Evolutionary conservation across 192 early-diverging fungal genomes (phyloP).

Genomic region (Coemansia sp.): DNA sequence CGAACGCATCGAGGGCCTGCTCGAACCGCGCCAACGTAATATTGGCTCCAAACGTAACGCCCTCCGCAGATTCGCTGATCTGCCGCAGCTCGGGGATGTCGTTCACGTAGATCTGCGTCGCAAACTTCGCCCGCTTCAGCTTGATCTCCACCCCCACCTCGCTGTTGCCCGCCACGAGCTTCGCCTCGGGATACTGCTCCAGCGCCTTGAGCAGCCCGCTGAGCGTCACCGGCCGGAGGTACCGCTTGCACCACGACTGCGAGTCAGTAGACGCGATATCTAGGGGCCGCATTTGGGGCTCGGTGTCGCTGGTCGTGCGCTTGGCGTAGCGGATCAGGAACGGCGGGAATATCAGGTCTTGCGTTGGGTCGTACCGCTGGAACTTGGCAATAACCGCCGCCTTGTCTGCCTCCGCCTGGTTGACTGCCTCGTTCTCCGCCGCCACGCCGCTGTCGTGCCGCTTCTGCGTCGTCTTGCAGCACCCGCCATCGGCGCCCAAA

Average conservation of each 20-base stretch:
- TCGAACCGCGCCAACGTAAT: constrained; percentile 64
- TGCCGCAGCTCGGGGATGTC: constrained; percentile 70
- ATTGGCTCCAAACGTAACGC: constrained; percentile 64
- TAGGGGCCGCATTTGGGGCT: constrained; percentile 21
- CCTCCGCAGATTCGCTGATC: constrained; percentile 35
- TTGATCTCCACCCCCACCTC: constrained; percentile 81
- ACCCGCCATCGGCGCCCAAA: not conserved
- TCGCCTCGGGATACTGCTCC: constrained; percentile 62
- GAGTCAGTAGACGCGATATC: constrained; percentile 11
- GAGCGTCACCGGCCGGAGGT: constrained; percentile 58
- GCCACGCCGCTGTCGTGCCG: not conserved
- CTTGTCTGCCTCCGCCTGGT: constrained; percentile 38
- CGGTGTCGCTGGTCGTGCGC: constrained; percentile 10
- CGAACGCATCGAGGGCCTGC: constrained; percentile 17
- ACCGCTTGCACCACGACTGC: constrained; percentile 30
- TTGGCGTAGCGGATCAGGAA: constrained; percentile 59
- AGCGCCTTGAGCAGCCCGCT: constrained; percentile 57
- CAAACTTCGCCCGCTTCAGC: constrained; percentile 70
- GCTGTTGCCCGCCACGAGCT: constrained; percentile 82
- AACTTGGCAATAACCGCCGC: constrained; percentile 46
- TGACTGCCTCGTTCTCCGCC: not conserved
- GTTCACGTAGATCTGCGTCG: constrained; percentile 61
- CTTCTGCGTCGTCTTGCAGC: not conserved
- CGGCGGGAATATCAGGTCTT: constrained; percentile 71
- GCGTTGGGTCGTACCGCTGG: constrained; percentile 61